These are phyloP conservation scores for Retiboletus flavoniger DNA, from an alignment of 1,284 basidiomycete genomes.

Conservation along the genomic window DNA sequence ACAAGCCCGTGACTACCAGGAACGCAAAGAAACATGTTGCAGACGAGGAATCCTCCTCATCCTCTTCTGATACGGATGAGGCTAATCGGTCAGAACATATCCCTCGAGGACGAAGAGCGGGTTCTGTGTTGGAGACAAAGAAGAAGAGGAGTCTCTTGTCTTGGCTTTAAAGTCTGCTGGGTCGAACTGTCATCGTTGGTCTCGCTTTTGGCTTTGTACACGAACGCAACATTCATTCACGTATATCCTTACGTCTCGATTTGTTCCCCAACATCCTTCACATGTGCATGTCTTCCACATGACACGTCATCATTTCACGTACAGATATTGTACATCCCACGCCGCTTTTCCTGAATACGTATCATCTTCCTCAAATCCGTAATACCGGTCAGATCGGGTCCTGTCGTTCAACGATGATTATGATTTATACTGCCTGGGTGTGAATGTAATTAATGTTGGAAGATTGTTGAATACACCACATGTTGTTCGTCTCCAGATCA, in stretches of 20 bases:
- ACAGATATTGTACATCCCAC: background rate
- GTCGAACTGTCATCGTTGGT: background rate
- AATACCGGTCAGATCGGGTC: background rate
- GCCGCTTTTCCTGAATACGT: background rate
- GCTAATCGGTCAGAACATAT: conserved; percentile 50
- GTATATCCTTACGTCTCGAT: background rate
- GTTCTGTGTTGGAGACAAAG: conserved; percentile 33
- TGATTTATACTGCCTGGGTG: background rate
- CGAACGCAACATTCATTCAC: background rate
- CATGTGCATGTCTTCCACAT: conserved; percentile 39
- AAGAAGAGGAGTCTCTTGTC: conserved; percentile 26
- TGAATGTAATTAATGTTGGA: background rate
- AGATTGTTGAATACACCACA: background rate
- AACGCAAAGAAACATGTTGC: conserved; percentile 36
- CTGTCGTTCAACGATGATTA: background rate
- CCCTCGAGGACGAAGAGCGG: conserved; percentile 55
- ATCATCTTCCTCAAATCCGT: background rate
- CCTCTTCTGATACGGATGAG: conserved; percentile 41
- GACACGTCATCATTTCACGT: conserved; percentile 14
- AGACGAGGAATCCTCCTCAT: conserved; percentile 38
- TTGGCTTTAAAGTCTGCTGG: background rate
- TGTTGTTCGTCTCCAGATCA: background rate
- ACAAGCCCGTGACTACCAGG: conserved; percentile 22
- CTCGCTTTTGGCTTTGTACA: background rate
- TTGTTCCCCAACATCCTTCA: conserved; percentile 13